phyloP scores from a whole-genome alignment of 1,284 basidiomycete genomes.

The Microbotryum scabiosae region DNA sequence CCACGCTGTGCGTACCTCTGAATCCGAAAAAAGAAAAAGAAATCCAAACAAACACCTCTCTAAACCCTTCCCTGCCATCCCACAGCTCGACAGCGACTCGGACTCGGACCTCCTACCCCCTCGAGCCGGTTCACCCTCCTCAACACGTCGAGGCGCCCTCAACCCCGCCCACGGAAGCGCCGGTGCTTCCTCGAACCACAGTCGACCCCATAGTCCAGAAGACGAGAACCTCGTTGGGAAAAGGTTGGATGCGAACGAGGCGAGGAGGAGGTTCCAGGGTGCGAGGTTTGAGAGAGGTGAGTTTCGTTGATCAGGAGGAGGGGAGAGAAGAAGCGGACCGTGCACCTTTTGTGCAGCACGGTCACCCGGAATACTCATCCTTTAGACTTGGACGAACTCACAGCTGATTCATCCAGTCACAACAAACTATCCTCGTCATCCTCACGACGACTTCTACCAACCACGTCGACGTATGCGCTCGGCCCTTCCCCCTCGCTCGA shows the following conservation, averaged over 20 bases:
- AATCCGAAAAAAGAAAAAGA: background rate
- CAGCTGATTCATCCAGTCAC: too few species aligned
- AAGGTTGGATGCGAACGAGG: slow-evolving; percentile 17
- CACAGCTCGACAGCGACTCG: slow-evolving; percentile 31
- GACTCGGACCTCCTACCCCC: slow-evolving; percentile 22
- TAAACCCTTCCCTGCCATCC: background rate
- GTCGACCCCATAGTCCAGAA: background rate
- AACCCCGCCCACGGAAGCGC: background rate
- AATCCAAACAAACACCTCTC: too few species aligned
- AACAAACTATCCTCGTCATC: too few species aligned
- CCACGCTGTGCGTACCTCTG: slow-evolving; percentile 1
- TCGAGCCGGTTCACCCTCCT: slow-evolving; percentile 8
- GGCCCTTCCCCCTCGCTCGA: slow-evolving; percentile 3
- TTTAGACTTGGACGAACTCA: too few species aligned
- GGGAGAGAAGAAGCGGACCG: too few species aligned
- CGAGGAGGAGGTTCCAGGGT: slow-evolving; percentile 16
- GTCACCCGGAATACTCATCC: too few species aligned
- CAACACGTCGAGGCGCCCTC: background rate
- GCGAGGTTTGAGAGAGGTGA: too few species aligned
- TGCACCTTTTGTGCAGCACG: too few species aligned
- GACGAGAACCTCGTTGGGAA: slow-evolving; percentile 21
- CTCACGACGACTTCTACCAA: too few species aligned
- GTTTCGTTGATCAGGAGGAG: too few species aligned
- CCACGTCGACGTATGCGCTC: too few species aligned
- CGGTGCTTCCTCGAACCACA: background rate